These are phyloP conservation scores for Inonotus obliquus DNA, from an alignment of 1,284 basidiomycete species.

Conservation along the genomic window DNA sequence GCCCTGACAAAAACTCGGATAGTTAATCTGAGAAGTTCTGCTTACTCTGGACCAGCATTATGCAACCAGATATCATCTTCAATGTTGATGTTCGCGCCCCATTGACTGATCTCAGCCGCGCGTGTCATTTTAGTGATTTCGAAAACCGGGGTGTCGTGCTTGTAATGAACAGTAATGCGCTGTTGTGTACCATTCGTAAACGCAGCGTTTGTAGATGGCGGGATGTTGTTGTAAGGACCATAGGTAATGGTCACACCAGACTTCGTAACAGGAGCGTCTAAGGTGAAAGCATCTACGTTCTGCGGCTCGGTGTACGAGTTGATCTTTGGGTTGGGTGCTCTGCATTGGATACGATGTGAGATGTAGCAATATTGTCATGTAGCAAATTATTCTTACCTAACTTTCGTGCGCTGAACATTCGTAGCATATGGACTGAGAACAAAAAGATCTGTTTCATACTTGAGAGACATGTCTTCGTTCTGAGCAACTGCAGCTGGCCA, in stretches of 20 bases:
- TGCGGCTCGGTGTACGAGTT: constrained; percentile 64
- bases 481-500: constrained; percentile 75
- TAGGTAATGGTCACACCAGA: constrained; percentile 81
- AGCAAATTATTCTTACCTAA: constrained; percentile 52
- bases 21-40: constrained; percentile 29
- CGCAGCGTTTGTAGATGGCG: constrained; percentile 49
- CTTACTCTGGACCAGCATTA: constrained; percentile 83
- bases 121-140: constrained; percentile 73
- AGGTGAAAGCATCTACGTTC: constrained; percentile 49
- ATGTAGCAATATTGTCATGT: constrained; percentile 11
- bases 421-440: constrained; percentile 83
- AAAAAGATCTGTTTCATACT: constrained; percentile 71
- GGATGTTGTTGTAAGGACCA: constrained; percentile 79
- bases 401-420: constrained; percentile 78
- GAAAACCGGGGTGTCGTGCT: constrained; percentile 74
- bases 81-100: constrained; percentile 93
- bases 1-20: constrained; percentile 8
- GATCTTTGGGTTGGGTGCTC: constrained; percentile 63
- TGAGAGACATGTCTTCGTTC: constrained; percentile 74
- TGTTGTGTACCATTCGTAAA: constrained; percentile 63
- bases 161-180: constrained; percentile 73
- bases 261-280: constrained; percentile 61
- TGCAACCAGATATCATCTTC: constrained; percentile 82
- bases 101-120: constrained; percentile 89
- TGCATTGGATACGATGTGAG: constrained; percentile 28